phyloP scores from a whole-genome alignment of 495 filamentous ascomycete genomes.

The Aspergillus wentii region DNA sequence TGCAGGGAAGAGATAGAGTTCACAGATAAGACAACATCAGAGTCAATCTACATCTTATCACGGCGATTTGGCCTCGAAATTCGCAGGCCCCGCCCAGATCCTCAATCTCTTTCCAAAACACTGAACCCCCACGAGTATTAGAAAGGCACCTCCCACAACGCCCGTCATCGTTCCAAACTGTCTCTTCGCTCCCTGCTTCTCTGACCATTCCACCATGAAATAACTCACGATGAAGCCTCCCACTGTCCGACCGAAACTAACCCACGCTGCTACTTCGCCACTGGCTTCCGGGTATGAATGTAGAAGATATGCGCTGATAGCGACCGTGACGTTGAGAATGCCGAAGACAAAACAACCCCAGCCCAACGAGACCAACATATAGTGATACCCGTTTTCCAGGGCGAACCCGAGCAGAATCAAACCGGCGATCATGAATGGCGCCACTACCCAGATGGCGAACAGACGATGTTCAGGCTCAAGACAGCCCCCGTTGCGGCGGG shows the following conservation, averaged over 20 bases:
- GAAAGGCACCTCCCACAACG: conserved; percentile 33
- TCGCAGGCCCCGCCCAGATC: conserved; percentile 15
- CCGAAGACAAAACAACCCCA: conserved; percentile 54
- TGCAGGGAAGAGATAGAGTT: too few species aligned
- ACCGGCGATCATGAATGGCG: conserved; percentile 46
- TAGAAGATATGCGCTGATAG: conserved; percentile 55
- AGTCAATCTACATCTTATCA: too few species aligned
- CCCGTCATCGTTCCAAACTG: conserved; percentile 49
- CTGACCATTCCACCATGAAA: conserved; percentile 40
- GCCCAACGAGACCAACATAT: conserved; percentile 49
- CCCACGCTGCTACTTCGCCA: conserved; percentile 52
- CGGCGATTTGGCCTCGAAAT: too few species aligned
- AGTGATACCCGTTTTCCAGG: conserved; percentile 49
- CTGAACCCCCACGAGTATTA: conserved; percentile 38
- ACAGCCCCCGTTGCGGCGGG: conserved; percentile 43
- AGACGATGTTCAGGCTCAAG: conserved; percentile 59
- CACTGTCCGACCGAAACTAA: conserved; percentile 41
- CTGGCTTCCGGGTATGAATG: conserved; percentile 54
- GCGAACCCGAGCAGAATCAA: conserved; percentile 53
- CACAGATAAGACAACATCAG: too few species aligned
- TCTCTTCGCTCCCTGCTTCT: conserved; percentile 19
- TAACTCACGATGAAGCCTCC: conserved; percentile 50
- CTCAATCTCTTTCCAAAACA: conserved; percentile 41
- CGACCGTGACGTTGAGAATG: conserved; percentile 62
- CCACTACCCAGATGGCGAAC: conserved; percentile 41